phyloP scores from a whole-genome alignment of 2,329 filamentous ascomycete genomes.

The Corynespora cassiicola region DNA sequence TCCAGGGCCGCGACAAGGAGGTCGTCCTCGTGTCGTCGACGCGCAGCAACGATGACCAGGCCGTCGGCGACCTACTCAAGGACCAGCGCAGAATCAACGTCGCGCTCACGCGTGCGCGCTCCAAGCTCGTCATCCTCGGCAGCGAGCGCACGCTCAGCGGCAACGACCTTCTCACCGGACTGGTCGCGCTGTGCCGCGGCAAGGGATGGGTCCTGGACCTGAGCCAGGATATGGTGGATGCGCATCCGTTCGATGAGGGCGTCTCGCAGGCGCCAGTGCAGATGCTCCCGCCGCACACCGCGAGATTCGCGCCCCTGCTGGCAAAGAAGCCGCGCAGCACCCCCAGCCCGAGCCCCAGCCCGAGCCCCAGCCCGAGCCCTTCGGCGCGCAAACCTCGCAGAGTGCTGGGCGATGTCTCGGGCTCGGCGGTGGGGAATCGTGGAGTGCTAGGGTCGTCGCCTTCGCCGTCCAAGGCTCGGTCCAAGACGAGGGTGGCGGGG shows the following conservation, averaged over 20 bases:
- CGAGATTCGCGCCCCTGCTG: no score
- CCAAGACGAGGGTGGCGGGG: conserved; percentile 22
- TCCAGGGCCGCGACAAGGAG: conserved; percentile 95
- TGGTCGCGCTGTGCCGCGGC: conserved; percentile 78
- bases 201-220: conserved; percentile 83
- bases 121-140: conserved; percentile 88
- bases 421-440: no score
- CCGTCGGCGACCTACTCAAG: conserved; percentile 87
- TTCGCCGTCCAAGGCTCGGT: conserved; percentile 24
- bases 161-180: conserved; percentile 76
- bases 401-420: conserved; percentile 8
- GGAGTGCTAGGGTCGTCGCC: no score
- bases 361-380: no score
- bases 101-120: conserved; percentile 90
- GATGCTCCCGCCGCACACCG: no score
- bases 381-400: no score
- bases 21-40: conserved; percentile 88
- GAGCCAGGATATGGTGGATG: conserved; percentile 66
- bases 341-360: no score
- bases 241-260: conserved; percentile 71
- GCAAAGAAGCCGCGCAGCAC: no score
- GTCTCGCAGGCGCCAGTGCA: no score
- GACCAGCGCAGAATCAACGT: conserved; percentile 97
- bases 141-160: conserved; percentile 75
- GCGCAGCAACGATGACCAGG: conserved; percentile 79